Conservation (phyloP, 257 asterid species). For the Nemophila menziesii region DNA sequence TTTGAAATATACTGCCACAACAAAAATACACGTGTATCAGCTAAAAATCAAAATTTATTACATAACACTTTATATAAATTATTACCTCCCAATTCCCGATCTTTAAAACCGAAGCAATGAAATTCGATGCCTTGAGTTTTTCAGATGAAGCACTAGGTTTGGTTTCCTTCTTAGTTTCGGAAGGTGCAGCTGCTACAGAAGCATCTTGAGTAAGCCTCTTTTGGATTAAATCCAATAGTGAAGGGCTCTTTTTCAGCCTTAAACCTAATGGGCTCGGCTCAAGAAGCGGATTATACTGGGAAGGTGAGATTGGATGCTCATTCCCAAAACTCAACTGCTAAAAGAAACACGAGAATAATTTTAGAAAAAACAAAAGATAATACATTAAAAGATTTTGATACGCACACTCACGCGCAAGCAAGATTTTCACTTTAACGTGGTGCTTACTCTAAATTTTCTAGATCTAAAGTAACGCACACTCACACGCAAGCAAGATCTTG, state of each 20-base stretch:
- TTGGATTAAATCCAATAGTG: conserved; percentile 58
- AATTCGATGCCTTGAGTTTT: conserved; percentile 76
- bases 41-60: conserved; percentile 2
- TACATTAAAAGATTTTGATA: background rate
- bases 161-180: conserved; percentile 23
- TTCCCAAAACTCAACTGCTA: conserved; percentile 26
- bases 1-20: conserved; percentile 59
- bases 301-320: conserved; percentile 20
- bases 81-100: conserved; percentile 89
- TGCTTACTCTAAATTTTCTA: too few species aligned
- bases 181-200: conserved; percentile 12
- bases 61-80: conserved; percentile 6
- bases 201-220: conserved; percentile 40
- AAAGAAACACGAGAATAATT: background rate
- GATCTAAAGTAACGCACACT: too few species aligned
- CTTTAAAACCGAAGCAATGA: conserved; percentile 45
- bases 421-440: too few species aligned
- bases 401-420: too few species aligned
- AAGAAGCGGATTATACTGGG: conserved; percentile 46
- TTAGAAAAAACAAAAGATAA: background rate
- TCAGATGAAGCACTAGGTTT: conserved; percentile 33
- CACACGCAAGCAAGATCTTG: too few species aligned
- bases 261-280: conserved; percentile 83
- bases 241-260: conserved; percentile 59
- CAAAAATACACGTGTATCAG: conserved; percentile 13